A percentile compares a stretch with the other conserved stretches of the same genome.
These are phyloP conservation scores for Euptelea pleiosperma DNA, from an alignment of 164 flowering plant species.

Conservation along the genomic window DNA sequence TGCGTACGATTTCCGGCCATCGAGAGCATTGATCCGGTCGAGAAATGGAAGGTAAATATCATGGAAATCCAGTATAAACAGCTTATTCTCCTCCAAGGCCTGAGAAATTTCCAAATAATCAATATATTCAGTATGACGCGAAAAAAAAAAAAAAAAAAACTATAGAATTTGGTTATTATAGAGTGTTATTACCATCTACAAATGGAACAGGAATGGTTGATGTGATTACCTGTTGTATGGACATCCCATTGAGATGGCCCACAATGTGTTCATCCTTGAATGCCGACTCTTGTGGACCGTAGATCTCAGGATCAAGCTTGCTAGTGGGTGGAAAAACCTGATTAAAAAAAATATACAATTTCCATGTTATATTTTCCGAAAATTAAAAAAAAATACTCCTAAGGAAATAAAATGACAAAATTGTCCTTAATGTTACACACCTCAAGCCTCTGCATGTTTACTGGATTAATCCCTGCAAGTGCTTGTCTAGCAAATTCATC, in stretches of 20 bases:
- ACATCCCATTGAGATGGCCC: constrained; percentile 68
- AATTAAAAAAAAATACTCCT: background rate
- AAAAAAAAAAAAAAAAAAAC: background rate
- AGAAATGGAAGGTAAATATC: constrained; percentile 79
- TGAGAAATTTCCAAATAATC: constrained; percentile 16
- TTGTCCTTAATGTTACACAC: constrained; percentile 7
- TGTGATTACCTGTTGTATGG: constrained; percentile 64
- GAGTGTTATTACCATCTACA: too few species aligned
- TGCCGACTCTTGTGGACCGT: constrained; percentile 77
- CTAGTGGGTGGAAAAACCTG: constrained; percentile 74
- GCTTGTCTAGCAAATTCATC: constrained; percentile 92
- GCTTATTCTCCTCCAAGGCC: constrained; percentile 77
- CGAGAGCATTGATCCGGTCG: constrained; percentile 67
- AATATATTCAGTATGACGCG: background rate
- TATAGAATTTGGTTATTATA: too few species aligned
- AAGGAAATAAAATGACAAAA: background rate
- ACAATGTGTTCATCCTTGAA: constrained; percentile 77
- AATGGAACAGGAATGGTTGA: background rate
- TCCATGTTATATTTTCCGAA: background rate
- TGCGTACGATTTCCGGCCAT: constrained; percentile 83
- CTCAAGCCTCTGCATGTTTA: constrained; percentile 61
- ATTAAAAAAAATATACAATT: background rate
- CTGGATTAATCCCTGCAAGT: constrained; percentile 85
- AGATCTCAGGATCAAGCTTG: constrained; percentile 70
- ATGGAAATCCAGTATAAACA: constrained; percentile 76